Percentiles rank a stretch among this genome's conserved stretches.
Conservation (phyloP, 257 asterid genomes). For the Nicotiana attenuata region DNA sequence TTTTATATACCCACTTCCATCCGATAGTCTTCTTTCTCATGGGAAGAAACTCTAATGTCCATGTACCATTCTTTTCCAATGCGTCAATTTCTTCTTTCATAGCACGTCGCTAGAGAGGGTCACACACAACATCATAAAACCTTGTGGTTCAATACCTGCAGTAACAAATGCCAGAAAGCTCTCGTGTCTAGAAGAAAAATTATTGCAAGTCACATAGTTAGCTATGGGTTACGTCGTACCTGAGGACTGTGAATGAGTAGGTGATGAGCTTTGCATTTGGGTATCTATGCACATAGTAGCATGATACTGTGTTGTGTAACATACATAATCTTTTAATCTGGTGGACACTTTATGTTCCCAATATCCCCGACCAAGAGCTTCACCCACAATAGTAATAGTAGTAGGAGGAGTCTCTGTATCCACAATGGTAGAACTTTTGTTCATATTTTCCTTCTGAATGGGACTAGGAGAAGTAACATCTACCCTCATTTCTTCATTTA, state of each 20-base stretch:
- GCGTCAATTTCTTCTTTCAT: not conserved
- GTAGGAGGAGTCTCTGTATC: not conserved
- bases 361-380: not conserved
- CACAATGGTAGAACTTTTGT: not conserved
- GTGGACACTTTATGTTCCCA: not conserved
- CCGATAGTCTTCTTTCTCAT: too few relatives aligned
- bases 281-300: not conserved
- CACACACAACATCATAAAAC: not conserved
- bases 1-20: too few relatives aligned
- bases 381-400: not conserved
- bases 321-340: not conserved
- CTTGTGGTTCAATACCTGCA: not conserved
- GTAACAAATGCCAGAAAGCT: not conserved
- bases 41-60: not conserved
- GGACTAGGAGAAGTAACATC: not conserved
- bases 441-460: not conserved
- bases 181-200: not conserved
- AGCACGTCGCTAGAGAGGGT: not conserved
- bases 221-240: not conserved
- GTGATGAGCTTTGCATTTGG: not conserved
- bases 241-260: not conserved
- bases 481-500: not conserved
- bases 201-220: not conserved
- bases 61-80: not conserved
- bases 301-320: not conserved